Base-by-base conservation (phyloP, 169 alveolate species). In the Cryptosporidium tyzzeri region DNA sequence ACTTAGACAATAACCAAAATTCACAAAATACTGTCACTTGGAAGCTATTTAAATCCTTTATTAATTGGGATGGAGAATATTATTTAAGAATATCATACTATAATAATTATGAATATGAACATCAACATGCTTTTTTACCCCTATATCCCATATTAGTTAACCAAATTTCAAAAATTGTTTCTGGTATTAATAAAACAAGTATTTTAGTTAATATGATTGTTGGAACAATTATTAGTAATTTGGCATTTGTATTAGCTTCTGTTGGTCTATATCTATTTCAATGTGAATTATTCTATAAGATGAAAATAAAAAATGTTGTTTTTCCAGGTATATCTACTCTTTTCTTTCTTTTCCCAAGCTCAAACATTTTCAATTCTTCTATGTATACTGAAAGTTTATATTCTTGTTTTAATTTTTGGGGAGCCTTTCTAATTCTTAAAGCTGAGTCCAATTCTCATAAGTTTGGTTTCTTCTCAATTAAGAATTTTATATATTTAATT, bases 11-110 rank as follows among this genome's bases (percentile, higher is more conserved):
- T 44, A 44, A 31, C 44, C 51, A 53, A 8, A 7, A 65, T 10
- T 18, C 31, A 4, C 73, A 74, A 59, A 26, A 58, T 35, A 74
- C 86, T 4, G 1, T 35, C 45, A 58, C 18, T 1, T 74, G 86
- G 86, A 74, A 59, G 35, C 35, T 74, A 26, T 37, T 74, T 26
- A 74, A 59, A n/a, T 74, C 86, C 8, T 74, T 74, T 59, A 58
- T 74, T 59, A 74, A 74, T 37, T 74, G 86, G 86, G 86, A 74
- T 51, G 86, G 73, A 7, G 86, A 74, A 58, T 74, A 74, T n/a
- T 74, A 74, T 37, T 37, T 74, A 37, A 74, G 86, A 39, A 21
- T 74, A 35, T 53, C 86, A 12, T 74, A 55, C 68, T 33, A 33
- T 0, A 59, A 59, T n/a, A 73, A 74, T 29, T 74, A 74, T 33